Base-by-base conservation (phyloP, 2,329 filamentous ascomycete genomes). In the Nectriaceae sp. region DNA sequence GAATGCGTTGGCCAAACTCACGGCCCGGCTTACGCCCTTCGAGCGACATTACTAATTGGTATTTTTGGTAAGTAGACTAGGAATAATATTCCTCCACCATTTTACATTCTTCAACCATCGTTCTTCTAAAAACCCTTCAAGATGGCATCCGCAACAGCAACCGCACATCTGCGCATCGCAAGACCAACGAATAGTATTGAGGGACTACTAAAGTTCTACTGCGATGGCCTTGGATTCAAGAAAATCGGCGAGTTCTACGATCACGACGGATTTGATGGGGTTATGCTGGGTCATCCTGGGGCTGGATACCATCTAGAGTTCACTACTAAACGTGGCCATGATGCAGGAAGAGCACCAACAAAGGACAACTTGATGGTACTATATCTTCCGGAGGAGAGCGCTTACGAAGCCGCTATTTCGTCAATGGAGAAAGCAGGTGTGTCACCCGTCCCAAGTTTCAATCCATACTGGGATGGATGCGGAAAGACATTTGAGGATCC, bases 301-400 rank as follows among this genome's bases (percentile, higher is more conserved):
- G 64, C 64, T 3, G 62, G 62, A 0, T 75, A 73, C 54, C 73
- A 77, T 49, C 65, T 77, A 16, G 74, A 77, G 53, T 72, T 76
- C 47, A 75, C 71, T 0, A 59, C 61, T 3, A 57, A 67, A 35
- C 22, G 52, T 11, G 68, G 64, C 1, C 68, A 74, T 45, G 56
- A 65, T 2, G 66, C 59, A 4, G 69, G 67, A 3, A 59, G 61
- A 21, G 66, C 69, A 5, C 72, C 73, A 3, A 72, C 70, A 1
- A 62, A 70, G 44, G 74, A 76, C 52, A 74, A 75, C 46, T 58
- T 76, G 21, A 55, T 75, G 3, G 66, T 76, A 8, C 74, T 76
- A 38, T 75, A 76, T 56, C 55, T 75, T 0, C 65, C 69, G 0
- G 65, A 69, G 3, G 26, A 52, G 2, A 53, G 50, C 1, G 61